Conservation (phyloP, 257 asterid species). For the Primulina tabacum region DNA sequence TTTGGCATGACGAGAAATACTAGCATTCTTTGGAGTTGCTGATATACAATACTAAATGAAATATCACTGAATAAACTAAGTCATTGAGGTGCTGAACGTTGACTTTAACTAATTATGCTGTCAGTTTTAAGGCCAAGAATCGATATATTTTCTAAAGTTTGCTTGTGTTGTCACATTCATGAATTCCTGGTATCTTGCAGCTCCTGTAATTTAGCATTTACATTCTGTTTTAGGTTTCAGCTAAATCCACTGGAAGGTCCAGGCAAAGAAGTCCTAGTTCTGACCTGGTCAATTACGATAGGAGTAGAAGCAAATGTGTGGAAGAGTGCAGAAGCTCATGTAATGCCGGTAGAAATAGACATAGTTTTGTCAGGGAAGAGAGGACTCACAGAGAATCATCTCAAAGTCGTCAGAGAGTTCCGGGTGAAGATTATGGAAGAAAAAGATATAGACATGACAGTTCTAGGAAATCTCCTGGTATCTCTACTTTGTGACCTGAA, state of each 20-base stretch:
- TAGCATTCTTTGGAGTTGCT: background rate
- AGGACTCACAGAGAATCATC: conserved; percentile 60
- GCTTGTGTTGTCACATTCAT: conserved; percentile 12
- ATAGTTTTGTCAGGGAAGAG: conserved; percentile 44
- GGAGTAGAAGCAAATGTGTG: conserved; percentile 47
- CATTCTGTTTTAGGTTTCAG: conserved; percentile 40
- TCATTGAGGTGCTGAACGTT: background rate
- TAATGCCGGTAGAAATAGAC: conserved; percentile 40
- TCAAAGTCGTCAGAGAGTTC: conserved; percentile 44
- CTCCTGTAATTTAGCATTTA: conserved; percentile 7
- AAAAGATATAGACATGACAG: conserved; percentile 70
- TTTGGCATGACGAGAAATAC: background rate
- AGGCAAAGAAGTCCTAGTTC: conserved; percentile 48
- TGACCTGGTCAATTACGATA: conserved; percentile 39
- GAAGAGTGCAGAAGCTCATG: conserved; percentile 48
- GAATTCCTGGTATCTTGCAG: background rate
- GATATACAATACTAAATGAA: background rate
- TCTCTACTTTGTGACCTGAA: conserved; percentile 17
- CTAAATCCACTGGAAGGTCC: conserved; percentile 45
- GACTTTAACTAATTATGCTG: background rate
- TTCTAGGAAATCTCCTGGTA: conserved; percentile 66
- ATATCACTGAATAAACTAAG: background rate
- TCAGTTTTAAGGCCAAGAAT: background rate
- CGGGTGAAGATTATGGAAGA: conserved; percentile 46
- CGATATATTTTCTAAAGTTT: conserved; percentile 7